Evolutionary conservation across 257 asterid species (phyloP).

Genomic region (Schizonepeta tenuifolia): DNA sequence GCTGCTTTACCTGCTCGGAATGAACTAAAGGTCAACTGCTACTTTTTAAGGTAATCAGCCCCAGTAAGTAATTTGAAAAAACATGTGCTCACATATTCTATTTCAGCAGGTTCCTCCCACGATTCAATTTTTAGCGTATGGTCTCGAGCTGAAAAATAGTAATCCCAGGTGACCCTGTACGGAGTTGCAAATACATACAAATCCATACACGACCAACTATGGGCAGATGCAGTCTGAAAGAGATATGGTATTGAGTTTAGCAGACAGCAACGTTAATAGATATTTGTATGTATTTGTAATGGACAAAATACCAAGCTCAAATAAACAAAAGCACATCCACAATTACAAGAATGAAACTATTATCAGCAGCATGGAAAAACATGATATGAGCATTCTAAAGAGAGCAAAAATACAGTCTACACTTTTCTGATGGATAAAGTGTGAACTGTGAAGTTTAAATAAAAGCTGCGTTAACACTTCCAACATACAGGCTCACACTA

Average conservation of each 20-base stretch:
- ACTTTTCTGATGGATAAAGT: not conserved
- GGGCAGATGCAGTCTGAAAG: slow-evolving; percentile 83
- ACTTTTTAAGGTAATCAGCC: not conserved
- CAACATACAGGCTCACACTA: not conserved
- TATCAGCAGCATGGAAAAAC: not conserved
- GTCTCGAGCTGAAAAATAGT: slow-evolving; percentile 82
- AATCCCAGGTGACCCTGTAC: slow-evolving; percentile 96
- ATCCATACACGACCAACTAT: slow-evolving; percentile 99
- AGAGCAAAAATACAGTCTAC: not conserved
- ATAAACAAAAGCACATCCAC: not conserved
- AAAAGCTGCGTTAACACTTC: not conserved
- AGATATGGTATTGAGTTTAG: slow-evolving; percentile 8
- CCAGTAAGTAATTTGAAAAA: not conserved
- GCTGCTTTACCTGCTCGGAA: slow-evolving; percentile 84
- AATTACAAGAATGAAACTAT: slow-evolving; percentile 7
- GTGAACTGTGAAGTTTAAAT: not conserved
- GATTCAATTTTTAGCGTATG: slow-evolving; percentile 79
- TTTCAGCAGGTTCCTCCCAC: slow-evolving; percentile 96
- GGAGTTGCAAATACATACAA: slow-evolving; percentile 98
- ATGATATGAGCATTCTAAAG: not conserved
- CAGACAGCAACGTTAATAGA: slow-evolving; percentile 14
- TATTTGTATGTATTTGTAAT: not conserved
- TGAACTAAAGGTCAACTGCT: slow-evolving; percentile 33
- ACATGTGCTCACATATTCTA: slow-evolving; percentile 70
- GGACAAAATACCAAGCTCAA: slow-evolving; percentile 11